Evolutionary conservation across 208 protist genomes (phyloP).

Genomic region (Leishmania major): DNA sequence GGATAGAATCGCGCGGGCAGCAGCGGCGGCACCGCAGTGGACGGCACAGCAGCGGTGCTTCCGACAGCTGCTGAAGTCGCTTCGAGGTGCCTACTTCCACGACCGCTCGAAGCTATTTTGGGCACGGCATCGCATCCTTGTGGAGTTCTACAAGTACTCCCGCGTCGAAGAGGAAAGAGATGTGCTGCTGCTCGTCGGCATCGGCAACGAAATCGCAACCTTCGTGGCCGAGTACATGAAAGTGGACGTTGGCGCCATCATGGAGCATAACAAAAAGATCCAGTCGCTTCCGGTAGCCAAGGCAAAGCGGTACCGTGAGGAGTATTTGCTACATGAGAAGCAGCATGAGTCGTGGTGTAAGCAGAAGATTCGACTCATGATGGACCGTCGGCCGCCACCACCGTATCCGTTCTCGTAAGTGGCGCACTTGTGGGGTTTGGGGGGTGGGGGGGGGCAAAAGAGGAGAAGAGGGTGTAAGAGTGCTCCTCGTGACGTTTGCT

Average conservation of each 20-base stretch:
- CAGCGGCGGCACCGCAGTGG: slow-evolving; percentile 31
- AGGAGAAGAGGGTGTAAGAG: not conserved
- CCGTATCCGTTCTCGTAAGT: slow-evolving; percentile 82
- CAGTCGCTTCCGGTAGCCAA: slow-evolving; percentile 60
- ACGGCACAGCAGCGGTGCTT: slow-evolving; percentile 79
- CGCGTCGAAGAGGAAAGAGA: slow-evolving; percentile 45
- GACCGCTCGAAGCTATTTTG: slow-evolving; percentile 91
- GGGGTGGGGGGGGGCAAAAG: not conserved
- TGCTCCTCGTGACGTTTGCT: not conserved
- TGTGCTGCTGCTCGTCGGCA: slow-evolving; percentile 56
- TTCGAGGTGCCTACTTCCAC: slow-evolving; percentile 82
- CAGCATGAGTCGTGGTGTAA: slow-evolving; percentile 92
- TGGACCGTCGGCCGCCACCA: slow-evolving; percentile 77
- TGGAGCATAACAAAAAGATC: slow-evolving; percentile 86
- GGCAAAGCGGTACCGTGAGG: slow-evolving; percentile 78
- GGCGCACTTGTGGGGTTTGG: not conserved
- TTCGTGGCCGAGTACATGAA: slow-evolving; percentile 89
- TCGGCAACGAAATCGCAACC: slow-evolving; percentile 64
- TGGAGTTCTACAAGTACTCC: slow-evolving; percentile 92
- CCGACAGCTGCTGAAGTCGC: slow-evolving; percentile 64
- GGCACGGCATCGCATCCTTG: slow-evolving; percentile 82
- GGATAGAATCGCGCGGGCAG: not conserved
- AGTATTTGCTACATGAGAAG: slow-evolving; percentile 82
- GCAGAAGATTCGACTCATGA: slow-evolving; percentile 82
- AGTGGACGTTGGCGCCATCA: slow-evolving; percentile 76